phyloP scores from a whole-genome alignment of 2,329 filamentous ascomycete species.

The Pseudogymnoascus destructans region DNA sequence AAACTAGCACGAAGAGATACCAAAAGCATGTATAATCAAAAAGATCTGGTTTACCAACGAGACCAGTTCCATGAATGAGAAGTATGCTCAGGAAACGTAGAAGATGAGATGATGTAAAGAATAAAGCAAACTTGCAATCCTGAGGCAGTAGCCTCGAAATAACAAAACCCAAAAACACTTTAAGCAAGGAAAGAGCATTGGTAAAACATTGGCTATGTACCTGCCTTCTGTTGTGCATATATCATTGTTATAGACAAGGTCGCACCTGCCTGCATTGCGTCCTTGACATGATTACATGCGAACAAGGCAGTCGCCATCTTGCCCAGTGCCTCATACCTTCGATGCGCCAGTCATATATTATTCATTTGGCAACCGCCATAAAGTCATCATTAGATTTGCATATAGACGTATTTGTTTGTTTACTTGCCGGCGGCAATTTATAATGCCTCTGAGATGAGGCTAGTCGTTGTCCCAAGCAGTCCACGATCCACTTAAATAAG shows the following conservation, averaged over 20 bases:
- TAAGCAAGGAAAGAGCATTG: neutral
- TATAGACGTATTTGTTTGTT: neutral
- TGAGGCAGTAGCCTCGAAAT: neutral
- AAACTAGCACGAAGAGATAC: neutral
- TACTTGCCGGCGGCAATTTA: neutral
- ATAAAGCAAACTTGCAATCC: neutral
- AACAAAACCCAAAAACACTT: neutral
- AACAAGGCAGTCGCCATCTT: neutral
- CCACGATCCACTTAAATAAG: slow-evolving; percentile 8
- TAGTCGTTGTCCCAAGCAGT: neutral
- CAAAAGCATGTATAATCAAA: slow-evolving; percentile 7
- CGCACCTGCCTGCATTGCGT: neutral
- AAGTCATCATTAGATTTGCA: neutral
- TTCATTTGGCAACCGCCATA: neutral
- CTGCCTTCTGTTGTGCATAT: neutral
- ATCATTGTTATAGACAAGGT: neutral
- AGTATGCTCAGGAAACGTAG: neutral
- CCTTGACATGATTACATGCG: neutral
- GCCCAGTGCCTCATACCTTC: neutral
- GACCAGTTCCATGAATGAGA: slow-evolving; percentile 3
- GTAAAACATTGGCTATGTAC: neutral
- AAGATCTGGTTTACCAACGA: neutral
- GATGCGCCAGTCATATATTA: neutral
- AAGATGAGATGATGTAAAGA: neutral
- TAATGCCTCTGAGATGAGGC: neutral